These are phyloP conservation scores for Neurospora sp. DNA, from an alignment of 495 filamentous ascomycete genomes.

Conservation along the genomic window DNA sequence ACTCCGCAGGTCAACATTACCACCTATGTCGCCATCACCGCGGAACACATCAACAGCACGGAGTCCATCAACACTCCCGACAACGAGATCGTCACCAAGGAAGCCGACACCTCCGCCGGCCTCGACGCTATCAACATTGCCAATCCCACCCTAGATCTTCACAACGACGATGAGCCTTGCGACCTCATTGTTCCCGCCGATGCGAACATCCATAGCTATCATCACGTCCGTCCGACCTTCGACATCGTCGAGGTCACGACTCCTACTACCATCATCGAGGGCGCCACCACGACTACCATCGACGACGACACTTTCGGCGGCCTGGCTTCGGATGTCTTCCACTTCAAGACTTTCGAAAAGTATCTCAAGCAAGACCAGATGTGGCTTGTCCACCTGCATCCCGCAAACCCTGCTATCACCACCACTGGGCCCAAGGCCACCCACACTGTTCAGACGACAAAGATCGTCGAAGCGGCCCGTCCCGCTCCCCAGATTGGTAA, in stretches of 20 bases:
- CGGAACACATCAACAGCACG: too few species aligned
- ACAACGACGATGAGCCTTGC: too few species aligned
- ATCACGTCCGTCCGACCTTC: background rate
- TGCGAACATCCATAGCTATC: background rate
- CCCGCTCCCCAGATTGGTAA: fast-evolving
- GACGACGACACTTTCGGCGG: background rate
- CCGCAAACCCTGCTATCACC: background rate
- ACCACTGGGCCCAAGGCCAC: background rate
- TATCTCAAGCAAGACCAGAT: background rate
- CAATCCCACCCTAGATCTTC: too few species aligned
- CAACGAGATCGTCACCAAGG: too few species aligned
- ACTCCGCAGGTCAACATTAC: too few species aligned
- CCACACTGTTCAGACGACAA: fast-evolving
- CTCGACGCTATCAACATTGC: too few species aligned
- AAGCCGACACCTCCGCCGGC: too few species aligned
- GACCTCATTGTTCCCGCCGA: background rate
- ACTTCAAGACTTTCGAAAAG: fast-evolving
- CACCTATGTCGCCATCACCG: too few species aligned
- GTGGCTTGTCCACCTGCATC: background rate
- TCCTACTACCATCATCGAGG: fast-evolving
- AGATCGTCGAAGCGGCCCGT: background rate
- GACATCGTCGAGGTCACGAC: background rate
- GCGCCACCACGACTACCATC: fast-evolving
- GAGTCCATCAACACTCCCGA: too few species aligned
- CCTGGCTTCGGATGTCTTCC: background rate